phyloP scores from a whole-genome alignment of 805 yeast species.

The Tetrapisispora nanseiensis region DNA sequence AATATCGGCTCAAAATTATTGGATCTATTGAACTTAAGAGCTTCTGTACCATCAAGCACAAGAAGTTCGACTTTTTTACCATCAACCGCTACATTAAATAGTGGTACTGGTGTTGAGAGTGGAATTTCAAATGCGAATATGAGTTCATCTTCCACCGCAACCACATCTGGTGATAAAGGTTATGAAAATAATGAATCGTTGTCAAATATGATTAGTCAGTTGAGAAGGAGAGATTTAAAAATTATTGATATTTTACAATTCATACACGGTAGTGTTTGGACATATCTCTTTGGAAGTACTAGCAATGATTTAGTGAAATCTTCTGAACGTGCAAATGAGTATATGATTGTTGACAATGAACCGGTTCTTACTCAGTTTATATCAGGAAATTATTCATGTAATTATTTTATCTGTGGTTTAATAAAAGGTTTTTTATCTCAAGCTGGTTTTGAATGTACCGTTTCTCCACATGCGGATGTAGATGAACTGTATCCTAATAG shows the following conservation, averaged over 20 bases:
- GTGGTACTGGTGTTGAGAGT: neutral
- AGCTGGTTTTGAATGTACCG: constrained; percentile 60
- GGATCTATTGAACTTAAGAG: constrained; percentile 41
- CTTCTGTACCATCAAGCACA: constrained; percentile 19
- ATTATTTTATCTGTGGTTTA: constrained; percentile 79
- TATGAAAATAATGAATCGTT: constrained; percentile 12
- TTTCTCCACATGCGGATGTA: constrained; percentile 71
- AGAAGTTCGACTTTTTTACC: constrained; percentile 14
- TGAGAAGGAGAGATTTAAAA: constrained; percentile 45
- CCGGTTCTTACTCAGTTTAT: constrained; percentile 63
- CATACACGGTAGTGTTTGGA: constrained; percentile 68
- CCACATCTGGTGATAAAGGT: neutral
- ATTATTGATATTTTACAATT: constrained; percentile 63
- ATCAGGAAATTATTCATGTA: constrained; percentile 66
- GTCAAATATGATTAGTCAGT: constrained; percentile 16
- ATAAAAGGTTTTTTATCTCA: constrained; percentile 72
- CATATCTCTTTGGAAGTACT: constrained; percentile 57
- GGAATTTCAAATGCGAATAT: neutral
- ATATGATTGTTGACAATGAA: constrained; percentile 71
- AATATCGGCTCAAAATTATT: constrained; percentile 61
- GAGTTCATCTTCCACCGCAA: neutral
- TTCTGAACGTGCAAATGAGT: constrained; percentile 54
- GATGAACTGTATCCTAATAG: constrained; percentile 45
- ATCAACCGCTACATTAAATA: constrained; percentile 1
- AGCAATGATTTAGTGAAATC: constrained; percentile 72